Percentiles rank a stretch among this genome's conserved stretches.
phyloP scores from a whole-genome alignment of 306 rosid species.

The Luffa aegyptiaca region DNA sequence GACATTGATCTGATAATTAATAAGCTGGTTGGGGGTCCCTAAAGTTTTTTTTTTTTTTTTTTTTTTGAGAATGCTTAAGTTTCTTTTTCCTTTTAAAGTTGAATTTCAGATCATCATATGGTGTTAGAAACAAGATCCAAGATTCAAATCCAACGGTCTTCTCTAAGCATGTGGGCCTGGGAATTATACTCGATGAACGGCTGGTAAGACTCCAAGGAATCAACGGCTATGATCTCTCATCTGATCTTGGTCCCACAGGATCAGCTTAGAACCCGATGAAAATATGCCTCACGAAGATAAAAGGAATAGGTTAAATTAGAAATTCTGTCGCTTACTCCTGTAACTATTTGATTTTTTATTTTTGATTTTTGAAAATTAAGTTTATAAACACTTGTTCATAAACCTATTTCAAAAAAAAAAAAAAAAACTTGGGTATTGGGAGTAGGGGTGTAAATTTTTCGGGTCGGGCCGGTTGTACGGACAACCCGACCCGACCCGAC shows the following conservation, averaged over 20 bases:
- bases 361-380: too few relatives aligned
- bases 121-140: not conserved
- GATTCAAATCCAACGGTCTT: not conserved
- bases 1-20: not conserved
- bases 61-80: too few relatives aligned
- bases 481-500: too few relatives aligned
- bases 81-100: not conserved
- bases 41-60: not conserved
- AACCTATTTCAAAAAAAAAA: too few relatives aligned
- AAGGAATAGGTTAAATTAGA: too few relatives aligned
- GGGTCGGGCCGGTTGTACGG: too few relatives aligned
- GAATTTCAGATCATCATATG: not conserved
- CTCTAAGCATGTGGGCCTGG: not conserved
- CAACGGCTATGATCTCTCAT: not conserved
- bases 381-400: too few relatives aligned
- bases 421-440: too few relatives aligned
- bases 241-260: not conserved
- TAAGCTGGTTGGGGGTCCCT: not conserved
- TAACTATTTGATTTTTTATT: too few relatives aligned
- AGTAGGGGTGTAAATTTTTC: too few relatives aligned
- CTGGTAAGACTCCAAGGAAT: not conserved
- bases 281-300: not conserved
- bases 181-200: not conserved
- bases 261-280: not conserved
- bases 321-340: too few relatives aligned